Conservation (phyloP, 805 yeast species). For the Ogataea sp. region DNA sequence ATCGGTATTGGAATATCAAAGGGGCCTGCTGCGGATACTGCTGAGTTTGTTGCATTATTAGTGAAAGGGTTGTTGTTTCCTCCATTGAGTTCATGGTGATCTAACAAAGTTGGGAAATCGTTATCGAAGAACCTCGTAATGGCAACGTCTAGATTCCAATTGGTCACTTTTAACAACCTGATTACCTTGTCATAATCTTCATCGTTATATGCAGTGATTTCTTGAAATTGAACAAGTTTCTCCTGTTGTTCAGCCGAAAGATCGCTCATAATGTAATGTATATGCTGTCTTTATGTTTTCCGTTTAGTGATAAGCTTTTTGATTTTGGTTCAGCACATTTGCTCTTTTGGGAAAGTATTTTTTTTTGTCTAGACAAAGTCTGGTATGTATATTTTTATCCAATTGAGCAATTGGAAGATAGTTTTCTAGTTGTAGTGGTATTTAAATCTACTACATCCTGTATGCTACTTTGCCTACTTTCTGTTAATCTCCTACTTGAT, state of each 20-base stretch:
- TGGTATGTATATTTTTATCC: no score
- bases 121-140: conserved; percentile 56
- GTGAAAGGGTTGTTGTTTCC: no score
- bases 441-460: no score
- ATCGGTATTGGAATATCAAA: background rate
- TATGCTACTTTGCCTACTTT: no score
- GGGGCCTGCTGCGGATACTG: background rate
- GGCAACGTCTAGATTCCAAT: conserved; percentile 57
- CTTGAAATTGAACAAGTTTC: conserved; percentile 38
- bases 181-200: conserved; percentile 40
- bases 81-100: conserved; percentile 8
- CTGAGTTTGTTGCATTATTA: background rate
- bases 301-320: conserved; percentile 1
- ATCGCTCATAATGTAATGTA: conserved; percentile 1
- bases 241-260: conserved; percentile 30
- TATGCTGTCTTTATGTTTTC: conserved; percentile 8
- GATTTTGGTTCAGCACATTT: no score
- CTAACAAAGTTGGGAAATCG: conserved; percentile 28
- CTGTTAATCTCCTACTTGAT: no score
- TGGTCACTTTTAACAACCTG: conserved; percentile 38
- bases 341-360: no score
- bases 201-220: conserved; percentile 37
- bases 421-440: no score
- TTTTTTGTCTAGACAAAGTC: no score
- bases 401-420: no score